phyloP scores from a whole-genome alignment of 345 rosid genomes.

The Sisymbrium irio region DNA sequence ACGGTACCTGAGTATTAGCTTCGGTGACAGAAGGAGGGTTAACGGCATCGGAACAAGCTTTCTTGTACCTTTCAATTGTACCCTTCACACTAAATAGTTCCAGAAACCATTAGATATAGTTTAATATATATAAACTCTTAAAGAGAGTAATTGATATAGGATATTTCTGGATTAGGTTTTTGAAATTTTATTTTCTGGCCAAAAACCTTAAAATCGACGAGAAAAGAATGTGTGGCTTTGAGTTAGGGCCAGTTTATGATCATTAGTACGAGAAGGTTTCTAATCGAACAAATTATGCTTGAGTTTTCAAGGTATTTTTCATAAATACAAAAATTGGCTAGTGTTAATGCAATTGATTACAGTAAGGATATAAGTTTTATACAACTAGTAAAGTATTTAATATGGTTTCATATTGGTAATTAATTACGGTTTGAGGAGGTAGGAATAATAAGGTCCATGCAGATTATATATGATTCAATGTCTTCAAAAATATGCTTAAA shows the following conservation, averaged over 20 bases:
- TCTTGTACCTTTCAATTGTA: conserved; percentile 91
- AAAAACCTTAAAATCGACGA: conserved; percentile 21
- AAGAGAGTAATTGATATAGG: neutral
- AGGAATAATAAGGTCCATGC: no score
- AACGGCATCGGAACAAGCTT: conserved; percentile 60
- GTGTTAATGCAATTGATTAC: neutral
- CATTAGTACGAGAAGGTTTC: neutral
- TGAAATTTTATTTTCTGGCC: neutral
- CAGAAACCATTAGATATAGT: neutral
- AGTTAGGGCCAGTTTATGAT: conserved; percentile 4
- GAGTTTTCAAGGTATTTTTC: neutral
- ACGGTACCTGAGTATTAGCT: conserved; percentile 78
- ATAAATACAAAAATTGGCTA: neutral
- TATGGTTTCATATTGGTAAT: no score
- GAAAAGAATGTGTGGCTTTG: conserved; percentile 12
- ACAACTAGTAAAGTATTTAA: no score
- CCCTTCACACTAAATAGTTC: conserved; percentile 54
- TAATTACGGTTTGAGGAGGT: no score
- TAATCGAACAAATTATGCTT: neutral
- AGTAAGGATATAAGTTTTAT: neutral
- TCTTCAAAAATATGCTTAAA: conserved; percentile 5
- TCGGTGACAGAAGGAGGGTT: conserved; percentile 70
- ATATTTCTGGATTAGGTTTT: neutral
- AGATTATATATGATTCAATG: neutral
- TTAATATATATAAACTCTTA: neutral